Conservation (phyloP, 441 rosid species). For the Erysimum cheiri region DNA sequence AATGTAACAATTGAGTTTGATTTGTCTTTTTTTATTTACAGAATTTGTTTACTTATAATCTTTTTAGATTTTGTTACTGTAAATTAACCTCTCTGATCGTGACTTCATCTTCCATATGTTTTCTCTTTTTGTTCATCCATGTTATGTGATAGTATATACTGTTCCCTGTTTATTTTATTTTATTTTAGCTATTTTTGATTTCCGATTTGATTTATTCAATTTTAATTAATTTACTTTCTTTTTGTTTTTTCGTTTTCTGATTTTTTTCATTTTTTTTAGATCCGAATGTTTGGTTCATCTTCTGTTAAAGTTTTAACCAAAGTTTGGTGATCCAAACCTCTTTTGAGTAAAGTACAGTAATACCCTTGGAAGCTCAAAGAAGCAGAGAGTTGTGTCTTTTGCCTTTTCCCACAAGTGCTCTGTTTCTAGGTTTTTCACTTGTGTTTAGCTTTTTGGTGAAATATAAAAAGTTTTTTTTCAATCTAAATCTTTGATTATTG, state of each 20-base stretch:
- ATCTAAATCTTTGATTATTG: background rate
- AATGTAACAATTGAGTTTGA: slow-evolving; percentile 1
- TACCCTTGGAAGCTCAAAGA: slow-evolving; percentile 35
- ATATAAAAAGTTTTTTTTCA: slow-evolving; percentile 14
- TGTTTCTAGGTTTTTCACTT: slow-evolving; percentile 28
- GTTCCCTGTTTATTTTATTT: background rate
- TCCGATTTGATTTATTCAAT: background rate
- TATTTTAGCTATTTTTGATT: background rate
- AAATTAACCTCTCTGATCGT: slow-evolving; percentile 31
- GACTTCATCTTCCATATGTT: slow-evolving; percentile 23
- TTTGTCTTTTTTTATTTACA: slow-evolving; percentile 17
- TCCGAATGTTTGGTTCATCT: slow-evolving; percentile 29
- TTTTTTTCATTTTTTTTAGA: background rate
- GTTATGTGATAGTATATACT: slow-evolving; percentile 22
- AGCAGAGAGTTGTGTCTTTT: slow-evolving; percentile 30
- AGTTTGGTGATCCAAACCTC: slow-evolving; percentile 37
- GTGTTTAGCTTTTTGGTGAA: slow-evolving; percentile 26
- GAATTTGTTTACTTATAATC: background rate
- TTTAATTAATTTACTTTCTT: background rate
- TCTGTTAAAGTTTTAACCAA: slow-evolving; percentile 21
- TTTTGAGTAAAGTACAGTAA: slow-evolving; percentile 14
- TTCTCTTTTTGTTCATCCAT: slow-evolving; percentile 15
- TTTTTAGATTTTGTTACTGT: slow-evolving; percentile 26
- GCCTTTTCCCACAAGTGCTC: slow-evolving; percentile 35
- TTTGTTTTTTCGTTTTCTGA: background rate